Percentiles rank a stretch among this genome's conserved stretches.
Conservation (phyloP, 164 flowering plant species). For the Vitis cinerea region DNA sequence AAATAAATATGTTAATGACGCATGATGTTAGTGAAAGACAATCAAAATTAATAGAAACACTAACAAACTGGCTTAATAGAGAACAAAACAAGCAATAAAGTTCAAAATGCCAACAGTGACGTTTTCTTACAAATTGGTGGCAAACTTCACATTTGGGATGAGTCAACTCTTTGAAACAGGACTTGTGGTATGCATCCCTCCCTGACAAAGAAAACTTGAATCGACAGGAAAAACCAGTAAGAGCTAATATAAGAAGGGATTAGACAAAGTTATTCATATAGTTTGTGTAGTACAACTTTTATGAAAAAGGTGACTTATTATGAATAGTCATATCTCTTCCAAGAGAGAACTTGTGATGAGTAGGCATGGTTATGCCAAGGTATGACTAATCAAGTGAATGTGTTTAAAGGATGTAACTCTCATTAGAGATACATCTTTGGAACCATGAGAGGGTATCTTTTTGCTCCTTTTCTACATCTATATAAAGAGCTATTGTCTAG, state of each 20-base stretch:
- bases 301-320: no score
- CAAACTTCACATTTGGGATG: slow-evolving; percentile 99
- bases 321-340: no score
- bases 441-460: no score
- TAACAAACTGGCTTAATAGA: not conserved
- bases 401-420: no score
- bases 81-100: not conserved
- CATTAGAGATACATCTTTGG: no score
- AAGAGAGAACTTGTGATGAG: no score
- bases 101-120: not conserved
- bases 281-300: no score
- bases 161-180: slow-evolving; percentile 85
- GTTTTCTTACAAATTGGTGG: slow-evolving; percentile 76
- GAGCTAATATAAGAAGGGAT: slow-evolving; percentile 13
- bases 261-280: not conserved
- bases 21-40: not conserved
- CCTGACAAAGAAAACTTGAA: slow-evolving; percentile 95
- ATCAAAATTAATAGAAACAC: not conserved
- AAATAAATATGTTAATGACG: not conserved
- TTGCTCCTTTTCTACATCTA: no score
- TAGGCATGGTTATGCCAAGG: no score
- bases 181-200: slow-evolving; percentile 72
- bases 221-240: slow-evolving; percentile 44
- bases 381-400: no score
- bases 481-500: no score